A percentile compares a stretch with the other conserved stretches of the same genome.
Evolutionary conservation across 257 asterid genomes (phyloP).

Genomic region (Leptodermis oblonga): DNA sequence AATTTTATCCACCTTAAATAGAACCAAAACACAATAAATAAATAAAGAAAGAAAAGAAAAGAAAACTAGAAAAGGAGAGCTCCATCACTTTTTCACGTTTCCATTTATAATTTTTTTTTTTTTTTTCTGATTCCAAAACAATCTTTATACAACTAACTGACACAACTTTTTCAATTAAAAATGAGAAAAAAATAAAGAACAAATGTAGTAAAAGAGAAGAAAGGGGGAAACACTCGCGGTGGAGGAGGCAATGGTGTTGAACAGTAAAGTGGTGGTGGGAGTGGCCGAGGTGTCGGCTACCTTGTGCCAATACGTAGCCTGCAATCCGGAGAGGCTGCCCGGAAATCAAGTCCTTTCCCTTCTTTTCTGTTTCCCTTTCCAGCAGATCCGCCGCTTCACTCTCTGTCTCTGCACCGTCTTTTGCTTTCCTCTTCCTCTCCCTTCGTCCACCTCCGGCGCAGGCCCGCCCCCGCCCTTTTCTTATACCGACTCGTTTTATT

Average conservation of each 20-base stretch:
- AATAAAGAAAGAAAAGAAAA: too few species aligned
- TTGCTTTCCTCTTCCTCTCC: slow-evolving; percentile 43
- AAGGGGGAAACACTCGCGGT: too few species aligned
- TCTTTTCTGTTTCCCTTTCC: slow-evolving; percentile 73
- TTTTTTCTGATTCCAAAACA: too few species aligned
- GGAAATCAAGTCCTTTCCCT: slow-evolving; percentile 65
- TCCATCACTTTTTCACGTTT: too few species aligned
- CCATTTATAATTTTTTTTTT: too few species aligned
- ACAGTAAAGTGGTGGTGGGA: slow-evolving; percentile 47
- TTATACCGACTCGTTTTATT: slow-evolving; percentile 16
- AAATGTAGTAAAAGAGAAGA: too few species aligned
- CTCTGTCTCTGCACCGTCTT: slow-evolving; percentile 66
- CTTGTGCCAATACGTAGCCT: slow-evolving; percentile 70
- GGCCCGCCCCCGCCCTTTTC: slow-evolving; percentile 17
- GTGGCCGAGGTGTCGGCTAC: slow-evolving; percentile 71
- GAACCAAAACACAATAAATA: too few species aligned
- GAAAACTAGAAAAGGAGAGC: too few species aligned
- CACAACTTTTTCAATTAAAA: too few species aligned
- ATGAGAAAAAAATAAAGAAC: too few species aligned
- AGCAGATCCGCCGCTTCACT: slow-evolving; percentile 64
- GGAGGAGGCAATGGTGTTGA: slow-evolving; percentile 52
- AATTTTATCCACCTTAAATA: too few species aligned
- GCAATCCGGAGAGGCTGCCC: slow-evolving; percentile 71
- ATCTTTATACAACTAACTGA: too few species aligned
- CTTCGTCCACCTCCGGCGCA: slow-evolving; percentile 17